Percentiles rank a stretch among this genome's conserved stretches.
phyloP scores from a whole-genome alignment of 1,284 basidiomycete genomes.

The Puccinia polysora region DNA sequence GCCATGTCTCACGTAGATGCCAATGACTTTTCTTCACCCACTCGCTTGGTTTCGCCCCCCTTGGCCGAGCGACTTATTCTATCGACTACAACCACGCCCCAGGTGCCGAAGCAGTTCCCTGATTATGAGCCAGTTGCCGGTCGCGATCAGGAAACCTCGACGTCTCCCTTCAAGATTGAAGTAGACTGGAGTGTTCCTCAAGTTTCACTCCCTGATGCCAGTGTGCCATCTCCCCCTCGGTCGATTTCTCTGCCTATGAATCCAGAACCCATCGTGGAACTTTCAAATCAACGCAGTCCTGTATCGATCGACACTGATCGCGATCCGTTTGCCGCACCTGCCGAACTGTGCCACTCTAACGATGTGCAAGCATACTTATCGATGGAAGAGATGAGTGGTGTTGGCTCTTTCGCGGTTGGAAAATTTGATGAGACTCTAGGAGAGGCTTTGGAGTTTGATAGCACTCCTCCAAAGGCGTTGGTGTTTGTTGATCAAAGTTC shows the following conservation, averaged over 20 bases:
- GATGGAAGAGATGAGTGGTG: too few relatives aligned
- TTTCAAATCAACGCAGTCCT: not conserved
- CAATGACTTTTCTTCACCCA: constrained; percentile 22
- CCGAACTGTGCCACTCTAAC: not conserved
- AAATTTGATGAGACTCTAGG: too few relatives aligned
- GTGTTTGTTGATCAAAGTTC: too few relatives aligned
- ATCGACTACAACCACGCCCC: not conserved
- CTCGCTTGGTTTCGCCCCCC: constrained; percentile 20
- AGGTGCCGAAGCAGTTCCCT: constrained; percentile 24
- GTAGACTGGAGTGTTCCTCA: constrained; percentile 12
- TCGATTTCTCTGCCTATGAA: not conserved
- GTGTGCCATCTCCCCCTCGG: constrained; percentile 8
- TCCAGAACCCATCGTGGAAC: not conserved
- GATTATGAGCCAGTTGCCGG: constrained; percentile 6
- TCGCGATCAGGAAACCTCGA: not conserved
- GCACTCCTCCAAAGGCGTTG: too few relatives aligned
- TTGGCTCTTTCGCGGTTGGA: too few relatives aligned
- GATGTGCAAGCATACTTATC: too few relatives aligned
- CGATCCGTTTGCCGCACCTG: not conserved
- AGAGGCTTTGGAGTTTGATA: too few relatives aligned
- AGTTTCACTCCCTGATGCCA: constrained; percentile 15
- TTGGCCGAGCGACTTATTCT: constrained; percentile 24
- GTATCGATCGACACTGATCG: not conserved
- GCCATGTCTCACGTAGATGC: too few relatives aligned
- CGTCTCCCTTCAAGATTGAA: constrained; percentile 14